Evolutionary conservation across 177 flowering plant species (phyloP), one percentile per base, ranked within the genome.

Genomic region (Vitis hybrid): DNA sequence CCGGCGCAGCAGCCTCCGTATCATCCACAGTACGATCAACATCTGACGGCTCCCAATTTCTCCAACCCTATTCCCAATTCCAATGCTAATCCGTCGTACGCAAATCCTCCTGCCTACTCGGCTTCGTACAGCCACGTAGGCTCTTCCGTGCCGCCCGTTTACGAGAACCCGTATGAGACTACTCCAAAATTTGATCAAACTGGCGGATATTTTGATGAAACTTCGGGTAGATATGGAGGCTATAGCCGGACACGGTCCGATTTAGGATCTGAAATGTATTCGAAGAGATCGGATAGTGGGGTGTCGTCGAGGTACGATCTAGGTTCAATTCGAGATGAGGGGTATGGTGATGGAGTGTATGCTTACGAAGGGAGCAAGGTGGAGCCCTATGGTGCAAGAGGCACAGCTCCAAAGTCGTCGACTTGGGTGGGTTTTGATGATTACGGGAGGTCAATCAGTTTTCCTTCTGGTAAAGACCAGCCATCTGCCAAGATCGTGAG

Each of bases 381-480:
- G n/a, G 97, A 92, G 87, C 97, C 97, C 1, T 95, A 91, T 66
- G 97, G 99, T 15, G 90, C 97, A 18, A 82, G 94, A 17, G 97
- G 97, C 9, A 91, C 97, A 1, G 78, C 81, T 2, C 67, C 91
- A 2, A 90, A 89, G 82, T 90, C 94, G 3, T 88, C 92, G 0
- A 82, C 83, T 0, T 90, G 81, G 80, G 64, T 81, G 1, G 59
- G 55, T 49, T 95, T 95, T 68, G 99, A 95, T 83, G 99, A 95
- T 82, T 95, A 88, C 73, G 98, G 99, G 56, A 86, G 99, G 80
- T 71, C 97, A 2, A 80, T 87, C 63, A 85, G 86, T 67, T 51
- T 81, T 38, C 62, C 85, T 14, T 74, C 88, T 5, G 85, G 83
- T 58, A 85, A 86, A 67, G 89, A 83, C 11, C 44, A 38, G 44